Conservation (phyloP, 345 rosid species). For the Citrus medica region DNA sequence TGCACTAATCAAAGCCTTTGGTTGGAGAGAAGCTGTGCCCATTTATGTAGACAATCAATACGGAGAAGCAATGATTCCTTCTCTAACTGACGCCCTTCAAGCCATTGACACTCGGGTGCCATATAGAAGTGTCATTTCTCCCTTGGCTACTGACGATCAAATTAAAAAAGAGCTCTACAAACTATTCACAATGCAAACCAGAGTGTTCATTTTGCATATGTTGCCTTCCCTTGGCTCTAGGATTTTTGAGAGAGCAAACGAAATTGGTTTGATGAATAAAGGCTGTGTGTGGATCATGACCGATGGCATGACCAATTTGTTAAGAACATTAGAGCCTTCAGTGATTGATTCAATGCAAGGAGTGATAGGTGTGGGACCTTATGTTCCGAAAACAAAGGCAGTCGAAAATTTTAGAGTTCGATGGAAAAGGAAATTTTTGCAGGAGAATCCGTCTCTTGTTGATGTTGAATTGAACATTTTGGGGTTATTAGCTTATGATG, state of each 20-base stretch:
- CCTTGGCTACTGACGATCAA: conserved; percentile 36
- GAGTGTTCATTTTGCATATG: conserved; percentile 59
- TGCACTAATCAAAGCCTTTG: conserved; percentile 34
- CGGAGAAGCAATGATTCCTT: conserved; percentile 48
- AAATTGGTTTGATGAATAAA: conserved; percentile 45
- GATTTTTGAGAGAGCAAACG: conserved; percentile 39
- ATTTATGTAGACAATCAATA: conserved; percentile 41
- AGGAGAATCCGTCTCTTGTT: conserved; percentile 5
- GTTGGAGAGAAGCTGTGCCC: conserved; percentile 56
- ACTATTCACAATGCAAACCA: conserved; percentile 42
- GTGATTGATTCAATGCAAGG: conserved; percentile 41
- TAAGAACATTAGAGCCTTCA: conserved; percentile 1
- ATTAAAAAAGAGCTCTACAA: conserved; percentile 46
- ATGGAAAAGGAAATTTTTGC: conserved; percentile 30
- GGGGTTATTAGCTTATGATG: conserved; percentile 52
- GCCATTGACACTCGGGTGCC: conserved; percentile 37
- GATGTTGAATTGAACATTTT: conserved; percentile 25
- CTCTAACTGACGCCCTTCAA: conserved; percentile 42
- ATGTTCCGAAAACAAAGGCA: conserved; percentile 19
- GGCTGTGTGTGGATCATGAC: conserved; percentile 54
- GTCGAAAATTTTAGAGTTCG: conserved; percentile 20
- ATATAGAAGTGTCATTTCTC: conserved; percentile 41
- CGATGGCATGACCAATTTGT: conserved; percentile 24
- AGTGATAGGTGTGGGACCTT: conserved; percentile 33
- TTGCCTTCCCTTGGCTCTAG: conserved; percentile 26